Conservation (phyloP, 2,329 filamentous ascomycete species). For the Macrophomina pseudophaseolina region DNA sequence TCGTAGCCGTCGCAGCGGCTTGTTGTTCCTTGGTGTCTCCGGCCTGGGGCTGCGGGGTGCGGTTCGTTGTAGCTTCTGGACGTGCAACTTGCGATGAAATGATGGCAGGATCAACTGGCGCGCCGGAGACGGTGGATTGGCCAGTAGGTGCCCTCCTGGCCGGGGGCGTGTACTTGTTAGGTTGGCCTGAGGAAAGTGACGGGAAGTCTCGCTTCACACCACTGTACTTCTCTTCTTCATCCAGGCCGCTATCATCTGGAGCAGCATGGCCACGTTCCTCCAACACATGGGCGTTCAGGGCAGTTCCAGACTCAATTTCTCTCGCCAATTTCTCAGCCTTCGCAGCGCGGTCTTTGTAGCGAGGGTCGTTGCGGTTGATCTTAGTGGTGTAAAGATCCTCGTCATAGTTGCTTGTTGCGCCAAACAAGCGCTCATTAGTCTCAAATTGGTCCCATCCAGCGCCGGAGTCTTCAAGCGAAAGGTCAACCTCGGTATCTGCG, state of each 20-base stretch:
- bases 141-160: constrained; percentile 80
- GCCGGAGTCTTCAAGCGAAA: constrained; percentile 69
- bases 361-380: constrained; percentile 82
- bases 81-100: constrained; percentile 80
- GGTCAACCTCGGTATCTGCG: constrained; percentile 64
- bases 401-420: constrained; percentile 86
- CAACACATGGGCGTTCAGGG: constrained; percentile 80
- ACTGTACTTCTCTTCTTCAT: constrained; percentile 98
- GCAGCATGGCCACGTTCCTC: constrained; percentile 81
- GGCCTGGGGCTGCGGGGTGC: constrained; percentile 33
- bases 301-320: constrained; percentile 80
- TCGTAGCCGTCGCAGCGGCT: constrained; percentile 31
- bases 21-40: constrained; percentile 30
- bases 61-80: constrained; percentile 43
- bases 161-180: constrained; percentile 87
- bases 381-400: constrained; percentile 93
- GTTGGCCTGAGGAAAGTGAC: constrained; percentile 64
- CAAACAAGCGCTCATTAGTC: constrained; percentile 85
- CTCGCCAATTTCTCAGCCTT: constrained; percentile 84
- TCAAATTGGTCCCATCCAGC: constrained; percentile 90
- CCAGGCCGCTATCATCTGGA: constrained; percentile 68
- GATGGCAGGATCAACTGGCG: constrained; percentile 84
- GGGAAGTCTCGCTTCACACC: constrained; percentile 80
- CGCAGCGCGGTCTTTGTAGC: constrained; percentile 78
- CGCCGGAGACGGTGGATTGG: constrained; percentile 74